Evolutionary conservation across 345 rosid genomes (phyloP).

Genomic region (Salix dunnii): DNA sequence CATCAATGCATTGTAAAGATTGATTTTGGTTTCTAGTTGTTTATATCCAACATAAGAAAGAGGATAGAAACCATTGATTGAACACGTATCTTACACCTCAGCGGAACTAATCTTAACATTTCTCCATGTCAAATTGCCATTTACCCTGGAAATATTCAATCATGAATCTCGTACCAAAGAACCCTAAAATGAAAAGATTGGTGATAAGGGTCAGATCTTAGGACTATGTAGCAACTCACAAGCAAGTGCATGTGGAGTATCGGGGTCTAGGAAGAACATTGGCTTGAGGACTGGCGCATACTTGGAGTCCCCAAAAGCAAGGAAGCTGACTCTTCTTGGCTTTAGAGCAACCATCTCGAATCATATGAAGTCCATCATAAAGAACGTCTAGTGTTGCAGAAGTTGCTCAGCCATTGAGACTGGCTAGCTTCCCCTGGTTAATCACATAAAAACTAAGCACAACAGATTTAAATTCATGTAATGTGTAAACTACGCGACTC

Average conservation of each 20-base stretch:
- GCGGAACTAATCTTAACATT: background rate
- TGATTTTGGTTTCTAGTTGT: background rate
- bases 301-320: constrained; percentile 10
- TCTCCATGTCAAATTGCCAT: background rate
- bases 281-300: constrained; percentile 14
- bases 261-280: constrained; percentile 4
- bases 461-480: background rate
- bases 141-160: too few species aligned
- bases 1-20: background rate
- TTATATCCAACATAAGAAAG: too few species aligned
- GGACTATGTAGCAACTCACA: too few species aligned
- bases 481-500: background rate
- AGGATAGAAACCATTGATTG: background rate
- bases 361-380: constrained; percentile 11
- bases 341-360: constrained; percentile 1
- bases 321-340: background rate
- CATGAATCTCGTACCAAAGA: background rate
- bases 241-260: background rate
- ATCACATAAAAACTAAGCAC: background rate
- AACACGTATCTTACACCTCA: background rate
- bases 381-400: constrained; percentile 4
- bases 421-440: background rate
- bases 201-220: too few species aligned
- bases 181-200: background rate
- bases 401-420: constrained; percentile 12